Conservation (phyloP, 1,284 basidiomycete genomes). For the Cryptococcus neoformans region DNA sequence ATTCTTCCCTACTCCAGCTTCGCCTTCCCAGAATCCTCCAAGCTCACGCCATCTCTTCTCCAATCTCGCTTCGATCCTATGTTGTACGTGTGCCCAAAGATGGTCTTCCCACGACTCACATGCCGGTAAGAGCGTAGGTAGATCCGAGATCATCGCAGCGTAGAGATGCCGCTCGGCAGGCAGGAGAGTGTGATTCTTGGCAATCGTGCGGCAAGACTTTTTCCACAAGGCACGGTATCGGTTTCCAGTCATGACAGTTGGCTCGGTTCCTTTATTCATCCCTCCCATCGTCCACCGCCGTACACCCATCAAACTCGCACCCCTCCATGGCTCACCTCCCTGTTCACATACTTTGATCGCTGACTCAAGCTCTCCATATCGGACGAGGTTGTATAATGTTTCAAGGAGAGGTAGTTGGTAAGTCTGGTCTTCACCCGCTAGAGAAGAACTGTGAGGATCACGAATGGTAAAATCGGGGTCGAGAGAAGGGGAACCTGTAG, state of each 20-base stretch:
- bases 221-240: conserved; percentile 77
- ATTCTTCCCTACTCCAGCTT: conserved; percentile 28
- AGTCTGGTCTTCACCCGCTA: conserved; percentile 45
- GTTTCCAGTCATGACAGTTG: conserved; percentile 56
- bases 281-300: conserved; percentile 43
- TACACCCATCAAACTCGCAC: conserved; percentile 49
- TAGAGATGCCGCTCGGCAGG: conserved; percentile 78
- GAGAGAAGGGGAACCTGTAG: conserved; percentile 23
- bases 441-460: conserved; percentile 34
- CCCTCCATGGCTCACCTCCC: conserved; percentile 84
- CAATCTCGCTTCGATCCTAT: conserved; percentile 67
- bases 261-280: conserved; percentile 25
- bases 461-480: conserved; percentile 47
- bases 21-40: conserved; percentile 48
- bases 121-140: conserved; percentile 66
- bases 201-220: conserved; percentile 70
- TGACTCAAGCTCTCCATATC: conserved; percentile 68
- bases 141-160: conserved; percentile 82
- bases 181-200: conserved; percentile 65
- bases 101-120: conserved; percentile 92
- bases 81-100: conserved; percentile 85
- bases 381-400: conserved; percentile 41
- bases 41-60: conserved; percentile 44
- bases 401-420: conserved; percentile 42
- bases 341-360: conserved; percentile 79